Conservation (phyloP, 1,284 basidiomycete species). For the Malassezia obtusa region DNA sequence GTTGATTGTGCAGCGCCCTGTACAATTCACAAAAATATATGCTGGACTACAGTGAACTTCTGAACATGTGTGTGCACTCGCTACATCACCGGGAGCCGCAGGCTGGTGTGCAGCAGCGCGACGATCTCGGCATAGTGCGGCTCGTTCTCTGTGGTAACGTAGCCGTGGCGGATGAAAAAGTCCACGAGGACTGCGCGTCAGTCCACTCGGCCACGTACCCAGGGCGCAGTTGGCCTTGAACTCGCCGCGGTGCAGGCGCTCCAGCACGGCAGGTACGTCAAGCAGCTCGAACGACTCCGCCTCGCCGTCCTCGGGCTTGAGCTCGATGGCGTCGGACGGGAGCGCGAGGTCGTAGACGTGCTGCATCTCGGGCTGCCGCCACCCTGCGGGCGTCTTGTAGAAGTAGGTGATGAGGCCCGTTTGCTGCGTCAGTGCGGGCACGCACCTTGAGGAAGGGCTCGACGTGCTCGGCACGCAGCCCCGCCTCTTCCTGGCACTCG, state of each 20-base stretch:
- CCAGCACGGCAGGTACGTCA: conserved; percentile 30
- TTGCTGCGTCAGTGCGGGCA: conserved; percentile 53
- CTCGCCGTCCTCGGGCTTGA: conserved; percentile 76
- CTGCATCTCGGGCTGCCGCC: conserved; percentile 44
- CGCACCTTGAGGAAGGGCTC: conserved; percentile 54
- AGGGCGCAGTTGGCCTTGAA: conserved; percentile 81
- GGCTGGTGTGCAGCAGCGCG: conserved; percentile 10
- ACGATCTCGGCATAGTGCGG: conserved; percentile 1
- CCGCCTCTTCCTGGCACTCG: conserved; percentile 87
- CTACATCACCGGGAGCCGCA: conserved; percentile 4
- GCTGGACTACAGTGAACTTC: neutral
- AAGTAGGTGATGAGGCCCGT: conserved; percentile 51
- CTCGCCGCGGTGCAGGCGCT: conserved; percentile 50
- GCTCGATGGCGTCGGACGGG: conserved; percentile 51
- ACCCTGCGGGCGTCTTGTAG: conserved; percentile 55
- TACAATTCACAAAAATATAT: neutral
- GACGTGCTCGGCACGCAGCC: conserved; percentile 60
- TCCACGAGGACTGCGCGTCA: conserved; percentile 60
- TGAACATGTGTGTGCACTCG: neutral
- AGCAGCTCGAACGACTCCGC: conserved; percentile 70
- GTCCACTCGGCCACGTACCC: conserved; percentile 16
- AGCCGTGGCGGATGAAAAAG: conserved; percentile 67
- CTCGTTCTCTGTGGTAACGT: conserved; percentile 54
- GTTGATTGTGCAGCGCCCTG: neutral
- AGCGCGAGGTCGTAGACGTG: conserved; percentile 42